Evolutionary conservation across 2,329 filamentous ascomycete species (phyloP).

Genomic region (Trichoderma sp.): DNA sequence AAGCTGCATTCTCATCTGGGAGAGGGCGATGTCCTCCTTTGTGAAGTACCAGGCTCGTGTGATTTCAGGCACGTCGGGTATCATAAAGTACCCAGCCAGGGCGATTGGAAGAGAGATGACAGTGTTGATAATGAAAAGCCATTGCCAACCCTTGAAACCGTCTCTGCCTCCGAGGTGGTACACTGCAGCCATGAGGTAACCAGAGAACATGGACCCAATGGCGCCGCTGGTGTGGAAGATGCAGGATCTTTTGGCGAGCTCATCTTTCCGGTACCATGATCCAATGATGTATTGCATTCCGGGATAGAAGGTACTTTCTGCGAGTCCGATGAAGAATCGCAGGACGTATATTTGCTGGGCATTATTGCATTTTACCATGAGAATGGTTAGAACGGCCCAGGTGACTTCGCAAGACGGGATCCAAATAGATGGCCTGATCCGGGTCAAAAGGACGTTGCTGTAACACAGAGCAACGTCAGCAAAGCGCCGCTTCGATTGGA

Average conservation of each 20-base stretch:
- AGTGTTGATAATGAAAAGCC: constrained; percentile 40
- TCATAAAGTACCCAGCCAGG: constrained; percentile 39
- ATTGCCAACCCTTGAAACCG: constrained; percentile 35
- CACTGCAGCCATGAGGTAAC: constrained; percentile 41
- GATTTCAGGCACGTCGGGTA: constrained; percentile 39
- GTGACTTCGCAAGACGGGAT: constrained; percentile 44
- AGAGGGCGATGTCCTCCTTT: constrained; percentile 34
- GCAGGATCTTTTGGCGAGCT: constrained; percentile 48
- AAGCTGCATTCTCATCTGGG: constrained; percentile 40
- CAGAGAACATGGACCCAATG: constrained; percentile 39
- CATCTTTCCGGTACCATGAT: constrained; percentile 49
- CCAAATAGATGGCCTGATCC: constrained; percentile 46
- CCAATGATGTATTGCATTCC: constrained; percentile 47
- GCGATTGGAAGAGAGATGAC: constrained; percentile 43
- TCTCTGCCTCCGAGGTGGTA: constrained; percentile 38
- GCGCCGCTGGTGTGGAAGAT: constrained; percentile 45
- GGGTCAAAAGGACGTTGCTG: constrained; percentile 43
- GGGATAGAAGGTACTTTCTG: constrained; percentile 45
- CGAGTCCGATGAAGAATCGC: constrained; percentile 49
- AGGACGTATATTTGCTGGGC: constrained; percentile 44
- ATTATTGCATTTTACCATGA: constrained; percentile 42
- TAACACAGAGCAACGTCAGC: not conserved
- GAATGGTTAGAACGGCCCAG: constrained; percentile 41
- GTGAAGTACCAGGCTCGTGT: constrained; percentile 38
- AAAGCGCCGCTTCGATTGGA: not conserved